Evolutionary conservation across 2,329 filamentous ascomycete genomes (phyloP).

Genomic region (Sporothrix luriei): DNA sequence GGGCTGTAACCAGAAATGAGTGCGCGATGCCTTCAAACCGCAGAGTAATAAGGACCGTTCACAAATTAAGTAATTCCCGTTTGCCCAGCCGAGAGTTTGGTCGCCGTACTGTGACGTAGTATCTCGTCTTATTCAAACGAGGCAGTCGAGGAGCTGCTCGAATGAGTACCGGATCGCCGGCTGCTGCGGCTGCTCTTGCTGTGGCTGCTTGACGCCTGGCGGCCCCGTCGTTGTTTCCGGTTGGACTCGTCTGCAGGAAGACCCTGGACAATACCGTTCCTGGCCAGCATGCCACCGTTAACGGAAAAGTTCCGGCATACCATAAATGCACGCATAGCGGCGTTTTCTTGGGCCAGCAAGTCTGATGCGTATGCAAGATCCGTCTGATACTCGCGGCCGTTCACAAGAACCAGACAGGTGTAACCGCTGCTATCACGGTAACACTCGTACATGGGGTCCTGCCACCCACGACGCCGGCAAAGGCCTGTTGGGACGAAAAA

Average conservation of each 20-base stretch:
- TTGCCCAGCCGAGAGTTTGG: background rate
- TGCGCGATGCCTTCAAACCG: background rate
- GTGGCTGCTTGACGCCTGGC: constrained; percentile 50
- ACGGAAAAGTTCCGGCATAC: constrained; percentile 97
- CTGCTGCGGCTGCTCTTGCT: constrained; percentile 51
- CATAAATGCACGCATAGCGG: constrained; percentile 94
- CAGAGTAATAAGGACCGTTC: too few species aligned
- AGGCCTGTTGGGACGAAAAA: constrained; percentile 66
- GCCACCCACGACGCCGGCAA: constrained; percentile 92
- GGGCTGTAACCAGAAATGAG: too few species aligned
- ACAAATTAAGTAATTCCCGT: background rate
- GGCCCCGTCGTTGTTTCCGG: constrained; percentile 52
- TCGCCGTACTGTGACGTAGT: background rate
- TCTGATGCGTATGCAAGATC: constrained; percentile 83
- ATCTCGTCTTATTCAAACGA: constrained; percentile 54
- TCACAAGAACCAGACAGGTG: constrained; percentile 89
- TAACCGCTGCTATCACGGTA: constrained; percentile 74
- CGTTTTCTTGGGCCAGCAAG: constrained; percentile 83
- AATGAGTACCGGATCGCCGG: constrained; percentile 60
- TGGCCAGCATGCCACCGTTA: constrained; percentile 86
- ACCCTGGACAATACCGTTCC: constrained; percentile 69
- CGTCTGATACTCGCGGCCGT: constrained; percentile 94
- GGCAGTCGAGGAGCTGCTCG: constrained; percentile 64
- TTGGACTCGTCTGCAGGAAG: constrained; percentile 59
- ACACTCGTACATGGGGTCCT: constrained; percentile 84